Conservation (phyloP, 1,139 yeast species). For the Lodderomyces parapsilosis region DNA sequence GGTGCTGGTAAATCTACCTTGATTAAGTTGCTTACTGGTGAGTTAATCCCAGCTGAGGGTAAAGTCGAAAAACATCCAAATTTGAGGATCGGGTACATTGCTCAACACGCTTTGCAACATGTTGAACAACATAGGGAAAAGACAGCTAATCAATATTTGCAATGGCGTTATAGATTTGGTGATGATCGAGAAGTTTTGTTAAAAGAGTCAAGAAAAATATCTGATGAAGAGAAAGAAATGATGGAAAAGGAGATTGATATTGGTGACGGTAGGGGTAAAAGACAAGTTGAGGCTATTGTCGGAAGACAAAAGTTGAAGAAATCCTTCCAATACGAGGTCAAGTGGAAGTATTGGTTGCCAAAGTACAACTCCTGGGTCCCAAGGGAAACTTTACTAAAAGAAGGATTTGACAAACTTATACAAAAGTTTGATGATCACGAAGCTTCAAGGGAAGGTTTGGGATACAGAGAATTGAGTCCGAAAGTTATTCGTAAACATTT, state of each 20-base stretch:
- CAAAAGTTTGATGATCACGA: constrained; percentile 98
- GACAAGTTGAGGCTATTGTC: constrained; percentile 88
- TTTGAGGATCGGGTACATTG: constrained; percentile 96
- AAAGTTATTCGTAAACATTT: constrained; percentile 93
- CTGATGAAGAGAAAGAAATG: constrained; percentile 77
- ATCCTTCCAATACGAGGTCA: constrained; percentile 93
- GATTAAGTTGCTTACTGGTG: constrained; percentile 90
- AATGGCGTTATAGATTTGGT: constrained; percentile 97
- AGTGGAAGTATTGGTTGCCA: constrained; percentile 93
- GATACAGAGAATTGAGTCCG: constrained; percentile 90
- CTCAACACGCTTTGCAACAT: constrained; percentile 97
- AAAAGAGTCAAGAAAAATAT: constrained; percentile 88
- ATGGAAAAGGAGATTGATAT: constrained; percentile 78
- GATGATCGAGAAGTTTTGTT: constrained; percentile 95
- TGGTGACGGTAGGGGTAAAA: constrained; percentile 85
- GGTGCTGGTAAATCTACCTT: constrained; percentile 99
- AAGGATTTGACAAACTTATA: constrained; percentile 84
- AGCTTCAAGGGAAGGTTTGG: constrained; percentile 97
- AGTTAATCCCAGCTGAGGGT: constrained; percentile 81
- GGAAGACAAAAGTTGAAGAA: constrained; percentile 97
- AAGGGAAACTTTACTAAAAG: constrained; percentile 71
- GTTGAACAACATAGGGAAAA: constrained; percentile 96
- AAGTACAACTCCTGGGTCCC: constrained; percentile 93
- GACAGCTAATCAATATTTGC: constrained; percentile 95
- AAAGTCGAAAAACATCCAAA: constrained; percentile 97